Evolutionary conservation across 306 rosid genomes (phyloP).

Genomic region (Fagus sylvatica): DNA sequence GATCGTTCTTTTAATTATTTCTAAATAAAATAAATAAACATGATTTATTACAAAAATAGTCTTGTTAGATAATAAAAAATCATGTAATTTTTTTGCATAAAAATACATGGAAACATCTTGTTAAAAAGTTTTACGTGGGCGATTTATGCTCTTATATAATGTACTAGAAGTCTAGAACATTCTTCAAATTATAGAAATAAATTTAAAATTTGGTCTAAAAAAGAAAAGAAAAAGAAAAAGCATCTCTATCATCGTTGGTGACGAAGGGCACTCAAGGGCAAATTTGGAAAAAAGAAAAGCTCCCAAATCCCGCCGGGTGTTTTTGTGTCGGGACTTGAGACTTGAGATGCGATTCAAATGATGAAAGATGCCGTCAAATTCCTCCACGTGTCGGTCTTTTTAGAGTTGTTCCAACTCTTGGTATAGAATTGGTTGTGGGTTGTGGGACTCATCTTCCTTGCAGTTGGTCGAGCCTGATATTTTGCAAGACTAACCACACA

Average conservation of each 20-base stretch:
- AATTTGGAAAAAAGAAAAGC: not conserved
- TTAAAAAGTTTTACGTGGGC: too few relatives aligned
- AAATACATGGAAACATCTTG: too few relatives aligned
- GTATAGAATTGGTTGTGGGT: not conserved
- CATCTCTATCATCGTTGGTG: too few relatives aligned
- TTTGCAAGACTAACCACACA: slow-evolving; percentile 3
- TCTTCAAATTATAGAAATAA: too few relatives aligned
- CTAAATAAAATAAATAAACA: too few relatives aligned
- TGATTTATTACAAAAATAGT: too few relatives aligned
- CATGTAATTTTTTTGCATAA: too few relatives aligned
- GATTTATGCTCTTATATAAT: too few relatives aligned
- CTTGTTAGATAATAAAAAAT: too few relatives aligned
- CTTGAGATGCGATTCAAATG: not conserved
- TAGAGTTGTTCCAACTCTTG: slow-evolving; percentile 17
- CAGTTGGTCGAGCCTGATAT: slow-evolving; percentile 31
- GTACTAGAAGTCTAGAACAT: too few relatives aligned
- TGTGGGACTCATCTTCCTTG: not conserved
- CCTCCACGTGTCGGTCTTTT: slow-evolving; percentile 19
- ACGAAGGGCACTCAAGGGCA: not conserved
- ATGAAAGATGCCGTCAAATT: slow-evolving; percentile 13
- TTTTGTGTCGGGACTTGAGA: not conserved
- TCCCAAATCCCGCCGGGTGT: not conserved
- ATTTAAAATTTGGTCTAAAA: too few relatives aligned
- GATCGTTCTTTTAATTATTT: too few relatives aligned
- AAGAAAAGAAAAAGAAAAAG: not conserved